phyloP scores from a whole-genome alignment of 495 filamentous ascomycete species.

The Penicillium goetzii region DNA sequence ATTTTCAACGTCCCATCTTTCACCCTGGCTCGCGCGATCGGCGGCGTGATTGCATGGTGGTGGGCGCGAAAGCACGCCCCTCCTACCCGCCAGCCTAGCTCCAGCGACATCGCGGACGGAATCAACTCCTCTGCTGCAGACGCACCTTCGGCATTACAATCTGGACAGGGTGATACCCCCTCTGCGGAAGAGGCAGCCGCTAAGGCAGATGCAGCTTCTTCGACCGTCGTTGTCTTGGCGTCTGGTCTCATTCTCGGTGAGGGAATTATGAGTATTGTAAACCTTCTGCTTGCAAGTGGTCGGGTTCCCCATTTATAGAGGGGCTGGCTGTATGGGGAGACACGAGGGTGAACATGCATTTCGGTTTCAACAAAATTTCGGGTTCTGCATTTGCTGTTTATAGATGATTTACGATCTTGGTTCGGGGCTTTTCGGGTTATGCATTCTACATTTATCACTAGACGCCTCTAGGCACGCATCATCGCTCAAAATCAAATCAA shows the following conservation, averaged over 20 bases:
- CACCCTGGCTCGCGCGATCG: constrained; percentile 84
- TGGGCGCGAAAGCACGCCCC: constrained; percentile 40
- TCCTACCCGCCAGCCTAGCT: not conserved
- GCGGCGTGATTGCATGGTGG: constrained; percentile 85
- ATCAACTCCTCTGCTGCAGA: constrained; percentile 5
- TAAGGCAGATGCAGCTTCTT: constrained; percentile 50
- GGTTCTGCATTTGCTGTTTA: not conserved
- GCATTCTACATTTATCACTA: not conserved
- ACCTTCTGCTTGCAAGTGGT: constrained; percentile 79
- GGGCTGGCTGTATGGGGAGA: not conserved
- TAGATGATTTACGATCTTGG: not conserved
- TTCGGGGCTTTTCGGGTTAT: not conserved
- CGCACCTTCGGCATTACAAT: not conserved
- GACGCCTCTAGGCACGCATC: not conserved
- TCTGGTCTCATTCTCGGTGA: constrained; percentile 91
- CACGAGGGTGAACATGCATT: not conserved
- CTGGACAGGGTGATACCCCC: constrained; percentile 3
- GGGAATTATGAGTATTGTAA: constrained; percentile 90
- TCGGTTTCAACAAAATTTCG: constrained; percentile 1
- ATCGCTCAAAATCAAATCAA: not conserved
- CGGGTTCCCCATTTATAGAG: constrained; percentile 69
- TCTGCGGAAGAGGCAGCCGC: constrained; percentile 32
- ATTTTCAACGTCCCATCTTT: constrained; percentile 99
- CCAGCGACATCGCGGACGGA: constrained; percentile 1
- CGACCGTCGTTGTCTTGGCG: constrained; percentile 65